Evolutionary conservation across 352 stramenopile species (phyloP).

Genomic region (Phytophthora meadii): DNA sequence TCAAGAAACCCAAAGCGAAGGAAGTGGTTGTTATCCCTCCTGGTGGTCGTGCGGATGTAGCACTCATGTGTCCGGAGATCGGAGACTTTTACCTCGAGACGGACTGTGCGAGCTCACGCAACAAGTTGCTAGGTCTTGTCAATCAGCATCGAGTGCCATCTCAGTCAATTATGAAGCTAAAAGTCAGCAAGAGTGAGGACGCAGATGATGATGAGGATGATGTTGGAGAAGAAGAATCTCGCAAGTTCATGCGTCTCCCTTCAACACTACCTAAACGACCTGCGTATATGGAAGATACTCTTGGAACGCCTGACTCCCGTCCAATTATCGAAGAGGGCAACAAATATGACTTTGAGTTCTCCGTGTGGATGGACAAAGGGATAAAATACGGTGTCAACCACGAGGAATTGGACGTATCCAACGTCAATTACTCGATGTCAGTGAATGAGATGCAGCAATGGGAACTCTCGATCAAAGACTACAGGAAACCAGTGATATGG

Average conservation of each 20-base stretch:
- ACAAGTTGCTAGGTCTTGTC: constrained; percentile 61
- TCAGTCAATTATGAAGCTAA: constrained; percentile 66
- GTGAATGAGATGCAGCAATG: constrained; percentile 76
- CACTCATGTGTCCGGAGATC: constrained; percentile 51
- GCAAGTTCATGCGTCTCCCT: constrained; percentile 41
- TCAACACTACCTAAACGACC: constrained; percentile 53
- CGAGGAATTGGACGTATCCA: constrained; percentile 46
- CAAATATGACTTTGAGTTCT: constrained; percentile 81
- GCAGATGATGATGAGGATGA: constrained; percentile 15
- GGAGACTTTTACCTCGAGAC: constrained; percentile 75
- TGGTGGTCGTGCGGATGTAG: constrained; percentile 70
- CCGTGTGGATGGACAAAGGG: constrained; percentile 65
- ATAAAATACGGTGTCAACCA: constrained; percentile 76
- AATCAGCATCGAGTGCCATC: constrained; percentile 77
- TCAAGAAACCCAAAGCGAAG: constrained; percentile 46
- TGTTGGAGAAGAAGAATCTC: constrained; percentile 6
- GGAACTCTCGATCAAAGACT: constrained; percentile 67
- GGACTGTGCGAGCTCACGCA: constrained; percentile 62
- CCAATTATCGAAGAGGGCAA: constrained; percentile 39
- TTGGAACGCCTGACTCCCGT: constrained; percentile 22
- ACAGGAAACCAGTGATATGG: constrained; percentile 42
- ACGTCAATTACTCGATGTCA: constrained; percentile 74
- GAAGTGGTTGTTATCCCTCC: constrained; percentile 69
- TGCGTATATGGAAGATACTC: constrained; percentile 62
- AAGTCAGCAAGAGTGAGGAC: constrained; percentile 33